phyloP scores from a whole-genome alignment of 805 yeast species.

The Candida railenensis region DNA sequence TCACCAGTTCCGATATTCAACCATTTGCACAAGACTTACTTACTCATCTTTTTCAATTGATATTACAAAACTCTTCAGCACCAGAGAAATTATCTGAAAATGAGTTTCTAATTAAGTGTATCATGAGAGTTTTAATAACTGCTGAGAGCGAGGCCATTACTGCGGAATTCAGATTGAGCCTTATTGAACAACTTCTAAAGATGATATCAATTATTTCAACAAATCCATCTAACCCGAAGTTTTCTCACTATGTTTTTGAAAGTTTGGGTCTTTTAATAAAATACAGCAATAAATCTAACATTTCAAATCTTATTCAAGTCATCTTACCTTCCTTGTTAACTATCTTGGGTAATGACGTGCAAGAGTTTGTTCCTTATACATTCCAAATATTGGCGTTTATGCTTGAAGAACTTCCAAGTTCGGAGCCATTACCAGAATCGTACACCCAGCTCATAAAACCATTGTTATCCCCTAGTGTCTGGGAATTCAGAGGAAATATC shows the following conservation, averaged over 20 bases:
- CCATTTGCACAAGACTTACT: conserved; percentile 60
- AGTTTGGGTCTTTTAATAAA: conserved; percentile 75
- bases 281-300: conserved; percentile 34
- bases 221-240: conserved; percentile 95
- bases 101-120: conserved; percentile 86
- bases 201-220: conserved; percentile 71
- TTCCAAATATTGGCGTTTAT: conserved; percentile 86
- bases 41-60: conserved; percentile 62
- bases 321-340: conserved; percentile 67
- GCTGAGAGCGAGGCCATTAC: conserved; percentile 61
- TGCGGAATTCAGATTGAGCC: conserved; percentile 40
- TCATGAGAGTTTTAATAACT: conserved; percentile 77
- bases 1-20: conserved; percentile 70
- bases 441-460: conserved; percentile 75
- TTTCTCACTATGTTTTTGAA: conserved; percentile 89
- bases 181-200: conserved; percentile 63
- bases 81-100: conserved; percentile 95
- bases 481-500: conserved; percentile 92
- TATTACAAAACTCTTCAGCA: conserved; percentile 47
- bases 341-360: conserved; percentile 78
- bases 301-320: conserved; percentile 40
- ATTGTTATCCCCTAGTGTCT: conserved; percentile 80
- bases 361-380: conserved; percentile 90
- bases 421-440: conserved; percentile 56
- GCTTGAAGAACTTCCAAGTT: conserved; percentile 57